These are phyloP conservation scores for Singerocomus inundabilis DNA, from an alignment of 1,284 basidiomycete genomes.

Conservation along the genomic window DNA sequence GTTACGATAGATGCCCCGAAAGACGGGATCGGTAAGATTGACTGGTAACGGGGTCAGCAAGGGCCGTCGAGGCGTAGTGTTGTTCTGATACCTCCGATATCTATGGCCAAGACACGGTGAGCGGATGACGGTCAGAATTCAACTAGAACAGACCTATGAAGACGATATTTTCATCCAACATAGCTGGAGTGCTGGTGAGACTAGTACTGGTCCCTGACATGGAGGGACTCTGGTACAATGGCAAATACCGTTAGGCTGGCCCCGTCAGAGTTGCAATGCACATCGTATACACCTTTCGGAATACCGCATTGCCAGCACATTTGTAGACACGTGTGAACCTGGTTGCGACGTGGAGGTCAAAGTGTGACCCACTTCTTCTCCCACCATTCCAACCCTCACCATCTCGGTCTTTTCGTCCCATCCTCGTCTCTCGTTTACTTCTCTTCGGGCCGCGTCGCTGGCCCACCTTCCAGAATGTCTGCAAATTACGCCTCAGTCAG, in stretches of 20 bases:
- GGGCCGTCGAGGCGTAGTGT: not conserved
- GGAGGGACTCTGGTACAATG: no score
- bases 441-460: conserved; percentile 9
- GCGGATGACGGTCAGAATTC: not conserved
- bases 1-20: conserved; percentile 54
- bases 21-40: conserved; percentile 62
- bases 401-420: conserved; percentile 7
- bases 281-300: no score
- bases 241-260: no score
- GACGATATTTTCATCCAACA: conserved; percentile 15
- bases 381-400: not conserved
- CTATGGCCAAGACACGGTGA: conserved; percentile 23
- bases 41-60: conserved; percentile 36
- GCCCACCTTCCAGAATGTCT: conserved; percentile 24
- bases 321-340: no score
- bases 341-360: no score
- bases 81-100: conserved; percentile 43
- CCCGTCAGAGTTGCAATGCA: no score
- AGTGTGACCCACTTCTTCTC: not conserved
- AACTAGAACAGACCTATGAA: conserved; percentile 38
- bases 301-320: no score
- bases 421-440: conserved; percentile 30
- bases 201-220: conserved; percentile 5
- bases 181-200: not conserved
- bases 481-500: conserved; percentile 50